Conservation (phyloP, 495 filamentous ascomycete genomes). For the Penicillium lagena region DNA sequence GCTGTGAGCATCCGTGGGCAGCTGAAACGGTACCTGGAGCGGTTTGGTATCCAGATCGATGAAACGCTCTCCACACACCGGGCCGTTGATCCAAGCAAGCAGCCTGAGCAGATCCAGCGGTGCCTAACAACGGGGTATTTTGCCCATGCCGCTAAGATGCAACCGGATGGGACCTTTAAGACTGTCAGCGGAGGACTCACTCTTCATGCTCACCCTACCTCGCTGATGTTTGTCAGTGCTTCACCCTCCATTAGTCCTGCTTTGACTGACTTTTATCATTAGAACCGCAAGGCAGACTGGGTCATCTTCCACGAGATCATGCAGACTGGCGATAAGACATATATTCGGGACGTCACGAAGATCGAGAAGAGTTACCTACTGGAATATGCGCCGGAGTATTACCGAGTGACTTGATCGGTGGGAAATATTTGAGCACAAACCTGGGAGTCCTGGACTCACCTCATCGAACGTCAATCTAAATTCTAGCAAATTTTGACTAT, state of each 20-base stretch:
- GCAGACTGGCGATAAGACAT: constrained; percentile 85
- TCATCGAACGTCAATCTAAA: too few species aligned
- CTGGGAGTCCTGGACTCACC: too few species aligned
- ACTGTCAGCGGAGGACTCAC: constrained; percentile 67
- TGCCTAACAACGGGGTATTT: constrained; percentile 93
- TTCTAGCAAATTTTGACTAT: too few species aligned
- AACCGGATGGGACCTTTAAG: constrained; percentile 84
- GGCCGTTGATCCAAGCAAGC: constrained; percentile 32
- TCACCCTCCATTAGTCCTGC: background rate
- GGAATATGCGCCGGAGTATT: constrained; percentile 84
- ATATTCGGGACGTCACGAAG: constrained; percentile 85
- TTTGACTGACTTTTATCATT: constrained; percentile 12
- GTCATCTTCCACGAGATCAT: constrained; percentile 94
- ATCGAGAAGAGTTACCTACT: constrained; percentile 87
- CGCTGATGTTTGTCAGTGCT: constrained; percentile 76
- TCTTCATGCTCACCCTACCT: constrained; percentile 86
- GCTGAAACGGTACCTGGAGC: constrained; percentile 78
- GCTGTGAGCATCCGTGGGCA: constrained; percentile 85
- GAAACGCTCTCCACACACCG: constrained; percentile 42
- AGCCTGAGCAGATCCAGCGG: constrained; percentile 67
- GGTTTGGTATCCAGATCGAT: constrained; percentile 69
- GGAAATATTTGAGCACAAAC: too few species aligned
- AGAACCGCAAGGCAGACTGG: constrained; percentile 96
- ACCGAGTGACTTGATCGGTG: constrained; percentile 45
- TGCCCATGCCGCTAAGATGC: constrained; percentile 93